Percentiles rank a stretch among this genome's conserved stretches.
Evolutionary conservation across 805 yeast species (phyloP).

Genomic region (Tetrapisispora pingtungensis): DNA sequence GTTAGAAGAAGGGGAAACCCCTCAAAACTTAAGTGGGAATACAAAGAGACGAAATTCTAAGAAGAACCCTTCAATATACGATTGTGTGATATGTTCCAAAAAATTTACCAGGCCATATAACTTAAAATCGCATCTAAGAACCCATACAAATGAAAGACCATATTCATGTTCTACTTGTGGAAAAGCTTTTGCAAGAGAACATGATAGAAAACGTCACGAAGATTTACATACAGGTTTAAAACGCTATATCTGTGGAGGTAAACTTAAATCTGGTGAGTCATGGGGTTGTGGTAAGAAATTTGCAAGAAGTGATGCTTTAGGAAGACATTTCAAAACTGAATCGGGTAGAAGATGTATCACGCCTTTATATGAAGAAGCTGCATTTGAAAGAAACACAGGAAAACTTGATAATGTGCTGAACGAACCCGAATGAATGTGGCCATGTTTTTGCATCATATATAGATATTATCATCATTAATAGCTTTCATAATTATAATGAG

Average conservation of each 20-base stretch:
- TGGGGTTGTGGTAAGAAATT: conserved; percentile 82
- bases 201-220: conserved; percentile 69
- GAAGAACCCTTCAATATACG: conserved; percentile 29
- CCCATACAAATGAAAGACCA: conserved; percentile 82
- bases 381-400: background rate
- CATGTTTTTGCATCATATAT: too few species aligned
- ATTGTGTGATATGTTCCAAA: conserved; percentile 77
- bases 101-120: conserved; percentile 89
- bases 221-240: conserved; percentile 69
- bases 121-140: conserved; percentile 78
- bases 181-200: conserved; percentile 73
- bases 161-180: conserved; percentile 65
- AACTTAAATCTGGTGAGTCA: conserved; percentile 41
- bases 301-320: conserved; percentile 71
- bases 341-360: conserved; percentile 64
- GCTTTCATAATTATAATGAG: too few species aligned
- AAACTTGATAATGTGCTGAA: too few species aligned
- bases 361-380: conserved; percentile 54
- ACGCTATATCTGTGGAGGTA: conserved; percentile 62
- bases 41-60: conserved; percentile 3
- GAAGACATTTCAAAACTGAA: conserved; percentile 72
- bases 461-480: too few species aligned
- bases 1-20: conserved; percentile 11
- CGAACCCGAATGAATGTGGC: too few species aligned
- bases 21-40: conserved; percentile 2